Conservation (phyloP, 1,284 basidiomycete genomes). For the Ganoderma resinaceum region DNA sequence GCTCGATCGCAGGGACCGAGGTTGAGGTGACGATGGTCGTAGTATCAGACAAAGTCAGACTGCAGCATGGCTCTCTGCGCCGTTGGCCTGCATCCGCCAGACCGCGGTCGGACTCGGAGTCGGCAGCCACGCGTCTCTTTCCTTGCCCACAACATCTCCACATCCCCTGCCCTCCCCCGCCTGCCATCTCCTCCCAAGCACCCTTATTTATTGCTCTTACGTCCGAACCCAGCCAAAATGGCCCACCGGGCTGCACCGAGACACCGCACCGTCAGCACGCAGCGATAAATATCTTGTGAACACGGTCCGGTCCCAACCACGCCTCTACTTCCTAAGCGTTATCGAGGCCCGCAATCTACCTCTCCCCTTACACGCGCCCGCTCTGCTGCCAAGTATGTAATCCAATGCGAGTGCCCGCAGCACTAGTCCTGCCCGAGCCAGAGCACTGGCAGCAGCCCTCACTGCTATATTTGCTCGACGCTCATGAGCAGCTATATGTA, state of each 20-base stretch:
- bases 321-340: slow-evolving; percentile 26
- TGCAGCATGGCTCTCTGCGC: slow-evolving; percentile 28
- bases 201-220: slow-evolving; percentile 7
- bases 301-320: slow-evolving; percentile 16
- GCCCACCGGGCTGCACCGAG: background rate
- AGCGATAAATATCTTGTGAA: slow-evolving; percentile 5
- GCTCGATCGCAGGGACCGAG: slow-evolving; percentile 23
- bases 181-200: slow-evolving; percentile 7
- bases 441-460: background rate
- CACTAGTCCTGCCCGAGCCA: slow-evolving; percentile 3
- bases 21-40: slow-evolving; percentile 27
- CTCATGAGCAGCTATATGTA: slow-evolving; percentile 1
- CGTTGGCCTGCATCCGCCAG: slow-evolving; percentile 20
- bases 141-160: slow-evolving; percentile 11
- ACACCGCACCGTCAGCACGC: slow-evolving; percentile 1
- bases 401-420: background rate
- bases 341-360: slow-evolving; percentile 27
- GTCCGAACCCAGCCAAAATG: slow-evolving; percentile 1
- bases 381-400: slow-evolving; percentile 16
- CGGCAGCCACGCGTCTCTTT: slow-evolving; percentile 25
- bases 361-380: slow-evolving; percentile 17
- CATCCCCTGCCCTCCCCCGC: slow-evolving; percentile 1
- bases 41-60: slow-evolving; percentile 31
- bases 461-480: slow-evolving; percentile 13
- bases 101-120: slow-evolving; percentile 13